These are phyloP conservation scores for Cnidoscolus chayamansa DNA, from an alignment of 441 rosid genomes.

Conservation along the genomic window DNA sequence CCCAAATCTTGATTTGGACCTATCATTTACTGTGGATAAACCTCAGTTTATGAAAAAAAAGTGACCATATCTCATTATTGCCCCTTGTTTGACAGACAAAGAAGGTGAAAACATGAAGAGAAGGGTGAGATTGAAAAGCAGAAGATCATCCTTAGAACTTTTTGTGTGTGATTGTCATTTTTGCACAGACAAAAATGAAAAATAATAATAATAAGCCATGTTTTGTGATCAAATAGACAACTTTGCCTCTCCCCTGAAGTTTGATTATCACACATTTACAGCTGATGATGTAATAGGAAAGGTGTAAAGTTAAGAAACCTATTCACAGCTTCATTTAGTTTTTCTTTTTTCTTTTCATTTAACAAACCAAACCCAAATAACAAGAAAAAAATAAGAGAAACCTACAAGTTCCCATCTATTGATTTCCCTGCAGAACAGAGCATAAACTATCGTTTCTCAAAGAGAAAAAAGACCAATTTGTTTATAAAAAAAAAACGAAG, in stretches of 20 bases:
- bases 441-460: not conserved
- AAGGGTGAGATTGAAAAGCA: not conserved
- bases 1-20: not conserved
- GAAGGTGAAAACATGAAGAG: not conserved
- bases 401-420: not conserved
- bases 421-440: not conserved
- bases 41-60: not conserved
- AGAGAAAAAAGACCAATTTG: not conserved
- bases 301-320: no score
- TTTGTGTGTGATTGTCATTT: no score
- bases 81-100: not conserved
- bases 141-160: no score
- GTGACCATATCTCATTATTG: not conserved
- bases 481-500: not conserved
- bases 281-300: no score
- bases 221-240: no score
- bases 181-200: not conserved
- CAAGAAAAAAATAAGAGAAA: not conserved
- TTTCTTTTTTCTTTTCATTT: no score
- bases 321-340: no score
- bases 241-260: no score
- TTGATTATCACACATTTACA: no score
- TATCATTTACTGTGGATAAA: not conserved
- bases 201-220: no score
- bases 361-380: no score